Evolutionary conservation across 2,329 filamentous ascomycete species (phyloP), one percentile per base, ranked within the genome.

Genomic region (Curvularia lunata): DNA sequence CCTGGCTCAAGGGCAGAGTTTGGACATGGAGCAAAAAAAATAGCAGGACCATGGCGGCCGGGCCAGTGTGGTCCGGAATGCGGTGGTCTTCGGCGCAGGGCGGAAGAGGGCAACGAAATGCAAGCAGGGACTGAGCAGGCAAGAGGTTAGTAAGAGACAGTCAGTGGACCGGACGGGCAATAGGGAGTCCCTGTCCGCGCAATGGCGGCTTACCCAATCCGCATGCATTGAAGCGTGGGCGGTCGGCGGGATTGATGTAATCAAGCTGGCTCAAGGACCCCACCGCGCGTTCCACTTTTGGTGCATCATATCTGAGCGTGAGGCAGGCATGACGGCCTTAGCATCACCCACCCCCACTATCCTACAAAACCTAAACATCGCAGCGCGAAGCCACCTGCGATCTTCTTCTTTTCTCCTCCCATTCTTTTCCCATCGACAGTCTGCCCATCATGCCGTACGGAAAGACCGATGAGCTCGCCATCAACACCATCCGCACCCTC

Each of bases 401-500:
- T 48, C 54, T 59, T 63, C 59, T 58, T 49, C 52, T 58, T 63
- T 59, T 58, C 49, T 56, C 61, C 62, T 48, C 46, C 58, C 48
- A 58, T 25, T 55, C 49, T 53, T 58, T 54, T 49, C 52, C 59
- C 57, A 52, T 52, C 53, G 54, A 58, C 55, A 59, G 56, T 61
- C 57, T 69, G 61, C 68, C 80, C 78, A 86, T 78, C 75, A 98
- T 98, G 94, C 88, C 88, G 80, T 97, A 91, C 86, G 85, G 86
- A 79, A 91, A 98, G 75, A 80, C 88, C 77, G 95, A 99, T 81
- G 84, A 89, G 85, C 87, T 92, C 82, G 91, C 92, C 77, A 92
- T 99, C 84, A 98, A 98, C 89, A 97, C 94, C 81, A 98, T 99
- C 85, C 91, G 95, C 80, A 82, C 92, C 78, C 87, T 99, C 74